Conservation (phyloP, 2,329 filamentous ascomycete species). For the Xylariales sp. region DNA sequence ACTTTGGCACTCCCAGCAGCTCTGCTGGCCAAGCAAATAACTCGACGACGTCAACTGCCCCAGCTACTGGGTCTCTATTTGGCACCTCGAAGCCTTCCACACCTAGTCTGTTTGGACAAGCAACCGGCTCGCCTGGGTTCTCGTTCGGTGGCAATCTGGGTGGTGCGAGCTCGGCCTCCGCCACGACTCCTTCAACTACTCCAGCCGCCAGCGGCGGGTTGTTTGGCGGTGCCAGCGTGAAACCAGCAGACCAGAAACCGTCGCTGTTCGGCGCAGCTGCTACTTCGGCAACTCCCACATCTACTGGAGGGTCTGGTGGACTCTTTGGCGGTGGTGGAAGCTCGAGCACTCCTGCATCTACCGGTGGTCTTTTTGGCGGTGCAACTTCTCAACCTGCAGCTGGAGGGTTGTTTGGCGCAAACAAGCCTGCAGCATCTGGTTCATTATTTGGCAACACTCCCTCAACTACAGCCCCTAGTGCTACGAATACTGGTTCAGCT, state of each 20-base stretch:
- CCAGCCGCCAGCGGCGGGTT: slow-evolving; percentile 17
- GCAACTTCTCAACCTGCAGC: slow-evolving; percentile 1
- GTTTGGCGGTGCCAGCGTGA: slow-evolving; percentile 27
- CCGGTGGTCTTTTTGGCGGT: slow-evolving; percentile 21
- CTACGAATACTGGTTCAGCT: slow-evolving; percentile 17
- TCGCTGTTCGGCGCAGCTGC: slow-evolving; percentile 21
- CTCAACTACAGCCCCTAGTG: slow-evolving; percentile 18
- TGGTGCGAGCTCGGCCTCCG: slow-evolving; percentile 11
- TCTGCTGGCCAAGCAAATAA: slow-evolving; percentile 22
- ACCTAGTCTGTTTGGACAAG: slow-evolving; percentile 24
- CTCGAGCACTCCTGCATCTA: slow-evolving; percentile 14
- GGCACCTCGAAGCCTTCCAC: slow-evolving; percentile 24
- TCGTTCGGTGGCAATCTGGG: slow-evolving; percentile 31
- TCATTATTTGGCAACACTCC: slow-evolving; percentile 25
- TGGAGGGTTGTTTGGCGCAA: slow-evolving; percentile 23
- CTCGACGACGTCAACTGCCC: slow-evolving; percentile 33
- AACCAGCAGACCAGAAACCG: slow-evolving; percentile 25
- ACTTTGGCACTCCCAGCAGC: slow-evolving; percentile 24
- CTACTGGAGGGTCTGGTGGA: slow-evolving; percentile 13
- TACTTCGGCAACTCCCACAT: slow-evolving; percentile 19
- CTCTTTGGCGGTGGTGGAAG: slow-evolving; percentile 19
- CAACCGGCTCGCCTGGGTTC: slow-evolving; percentile 29
- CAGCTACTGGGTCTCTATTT: slow-evolving; percentile 37
- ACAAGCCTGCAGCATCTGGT: slow-evolving; percentile 12
- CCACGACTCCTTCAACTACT: slow-evolving; percentile 14